Base-by-base conservation (phyloP, 2,329 filamentous ascomycete species). In the Apiospora aurea region DNA sequence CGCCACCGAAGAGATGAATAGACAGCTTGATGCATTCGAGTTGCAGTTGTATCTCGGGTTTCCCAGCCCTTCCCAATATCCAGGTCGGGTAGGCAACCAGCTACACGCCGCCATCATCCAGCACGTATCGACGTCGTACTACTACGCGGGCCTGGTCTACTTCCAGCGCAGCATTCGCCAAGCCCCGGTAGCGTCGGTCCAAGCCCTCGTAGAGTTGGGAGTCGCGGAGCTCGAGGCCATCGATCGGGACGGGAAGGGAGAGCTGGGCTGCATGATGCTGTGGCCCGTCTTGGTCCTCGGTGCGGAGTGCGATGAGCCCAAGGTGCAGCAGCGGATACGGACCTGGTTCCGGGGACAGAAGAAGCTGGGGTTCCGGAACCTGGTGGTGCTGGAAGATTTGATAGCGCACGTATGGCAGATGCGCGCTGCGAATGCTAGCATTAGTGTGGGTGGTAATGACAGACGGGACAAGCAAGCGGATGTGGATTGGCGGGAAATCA, bases 221-320 rank as follows among this genome's bases (percentile, higher is more conserved):
- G 74, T 82, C 0, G 44, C 73, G 21, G 78, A 81, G 34, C 73
- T 82, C 18, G 80, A 82, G 71, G 77, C 78, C 0, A 78, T 80
- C 10, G 80, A 81, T 69, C 67, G 43, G 5, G 73, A 79, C 0
- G 79, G 77, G 1, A 75, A 76, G 26, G 78, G 79, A 8, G 73
- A 74, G 24, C 76, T 78, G 1, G 81, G 81, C 3, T 80, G 77
- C 70, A 78, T 81, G 24, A 80, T 82, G 71, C 77, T 82, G 43
- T 82, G 81, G 81, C 80, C 80, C 1, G 78, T 77, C 4, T 76
- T 82, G 46, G 78, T 82, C 1, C 75, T 82, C 4, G 81, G 79
- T 2, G 80, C 80, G 6, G 81, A 82, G 68, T 82, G 81, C 61
- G 72, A 77, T 46, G 73, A 72, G 3, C 64, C 68, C 7, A 76